Evolutionary conservation across 257 asterid species (phyloP), one percentile per base, ranked within the genome.

Genomic region (Solanum tarapatanum): DNA sequence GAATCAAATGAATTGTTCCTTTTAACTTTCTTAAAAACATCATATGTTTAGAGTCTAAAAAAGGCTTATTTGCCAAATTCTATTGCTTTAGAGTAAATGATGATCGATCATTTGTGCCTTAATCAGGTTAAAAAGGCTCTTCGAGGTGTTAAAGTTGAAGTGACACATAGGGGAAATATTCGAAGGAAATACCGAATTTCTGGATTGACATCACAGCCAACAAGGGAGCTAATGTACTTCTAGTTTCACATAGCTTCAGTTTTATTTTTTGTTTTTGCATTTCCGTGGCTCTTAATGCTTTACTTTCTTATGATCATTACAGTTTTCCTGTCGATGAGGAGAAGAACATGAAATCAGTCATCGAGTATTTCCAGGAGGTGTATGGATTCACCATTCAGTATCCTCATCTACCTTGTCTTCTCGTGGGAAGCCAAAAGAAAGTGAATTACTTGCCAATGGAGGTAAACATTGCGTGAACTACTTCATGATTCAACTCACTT

Each of bases 391-490:
- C 96, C 21, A 97, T 97, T 90, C 98, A 94, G 92, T 90, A 97
- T 69, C 89, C 97, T 89, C 99, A 97, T 92, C 95, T 97, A 82
- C 99, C 99, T 87, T 97, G 99, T 91, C 99, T 97, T 45, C 99
- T 96, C 92, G 99, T 97, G 6, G 99, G 99, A 90, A 97, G 95
- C 92, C 99, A 96, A 91, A 97, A 95, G 95, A 97, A 97, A 93
- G 98, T 98, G 41, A 97, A 94, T 92, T 97, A 97, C 91, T 91
- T 97, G 64, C 99, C 99, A 7, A 96, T 97, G 99, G 99, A 97
- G 99, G 99, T 96, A 23, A 79, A 28, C 8, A 82, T 11, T 3
- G 30, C 2, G 1, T 24, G 17, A 82, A 24, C 39, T 9, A 45
- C 43, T 48, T 48, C 69, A 48, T 26, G 43, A 82, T 82, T 82